These are phyloP conservation scores for Saccharomycodes ludwigii DNA, from an alignment of 805 yeast species.

Conservation along the genomic window DNA sequence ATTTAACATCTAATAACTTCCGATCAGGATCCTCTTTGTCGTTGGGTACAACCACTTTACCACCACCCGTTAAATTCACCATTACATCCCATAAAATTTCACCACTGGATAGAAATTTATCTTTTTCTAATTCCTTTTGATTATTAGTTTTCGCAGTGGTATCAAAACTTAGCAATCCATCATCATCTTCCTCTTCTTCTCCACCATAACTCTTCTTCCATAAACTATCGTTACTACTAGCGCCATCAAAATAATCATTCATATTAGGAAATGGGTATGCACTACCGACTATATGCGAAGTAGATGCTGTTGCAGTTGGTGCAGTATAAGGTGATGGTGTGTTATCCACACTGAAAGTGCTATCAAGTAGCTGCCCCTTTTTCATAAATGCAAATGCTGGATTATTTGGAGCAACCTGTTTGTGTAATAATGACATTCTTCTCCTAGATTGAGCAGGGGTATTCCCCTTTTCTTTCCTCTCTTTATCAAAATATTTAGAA, in stretches of 20 bases:
- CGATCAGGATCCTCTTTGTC: constrained; percentile 49
- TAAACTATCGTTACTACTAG: constrained; percentile 6
- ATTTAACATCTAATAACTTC: constrained; percentile 62
- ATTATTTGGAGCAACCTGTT: constrained; percentile 5
- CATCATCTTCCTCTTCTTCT: constrained; percentile 35
- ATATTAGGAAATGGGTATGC: constrained; percentile 39
- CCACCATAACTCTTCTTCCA: constrained; percentile 11
- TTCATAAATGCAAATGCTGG: constrained; percentile 4
- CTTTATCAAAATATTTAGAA: constrained; percentile 44
- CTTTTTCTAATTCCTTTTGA: constrained; percentile 25
- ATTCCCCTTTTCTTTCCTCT: constrained; percentile 4
- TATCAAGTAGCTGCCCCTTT: constrained; percentile 7
- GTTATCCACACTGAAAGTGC: constrained; percentile 6
- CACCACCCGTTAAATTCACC: constrained; percentile 75
- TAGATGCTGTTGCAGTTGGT: constrained; percentile 50
- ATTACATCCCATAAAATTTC: constrained; percentile 76
- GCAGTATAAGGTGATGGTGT: constrained; percentile 64
- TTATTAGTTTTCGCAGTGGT: constrained; percentile 42
- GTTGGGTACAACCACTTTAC: constrained; percentile 64
- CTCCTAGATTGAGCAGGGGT: constrained; percentile 8
- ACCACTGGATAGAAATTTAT: constrained; percentile 26
- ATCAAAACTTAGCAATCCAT: constrained; percentile 45
- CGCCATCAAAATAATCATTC: too few relatives aligned
- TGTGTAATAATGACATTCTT: constrained; percentile 10
- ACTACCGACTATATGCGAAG: constrained; percentile 1